A percentile compares a stretch with the other conserved stretches of the same genome.
Conservation (phyloP, 192 early-diverging fungal species). For the Entomortierella chlamydospora region DNA sequence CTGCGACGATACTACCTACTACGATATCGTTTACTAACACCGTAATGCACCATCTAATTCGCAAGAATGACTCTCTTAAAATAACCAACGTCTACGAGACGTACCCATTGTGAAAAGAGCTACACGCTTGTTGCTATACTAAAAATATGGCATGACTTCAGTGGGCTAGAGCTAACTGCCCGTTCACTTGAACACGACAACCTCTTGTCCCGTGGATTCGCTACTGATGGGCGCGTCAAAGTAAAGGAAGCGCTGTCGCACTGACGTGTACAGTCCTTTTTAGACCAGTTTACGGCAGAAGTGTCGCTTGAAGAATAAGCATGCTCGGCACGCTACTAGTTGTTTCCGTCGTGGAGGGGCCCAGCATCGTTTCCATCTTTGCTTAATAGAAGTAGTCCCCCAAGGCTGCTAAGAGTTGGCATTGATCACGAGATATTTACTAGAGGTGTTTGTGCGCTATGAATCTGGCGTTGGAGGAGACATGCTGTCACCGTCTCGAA, state of each 20-base stretch:
- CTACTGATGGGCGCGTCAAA: conserved; percentile 1
- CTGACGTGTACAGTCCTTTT: neutral
- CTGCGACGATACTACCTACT: too few species aligned
- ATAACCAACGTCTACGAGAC: conserved; percentile 8
- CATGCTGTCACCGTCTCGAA: conserved; percentile 8
- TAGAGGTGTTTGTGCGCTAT: conserved; percentile 3
- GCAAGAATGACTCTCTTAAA: too few species aligned
- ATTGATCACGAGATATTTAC: conserved; percentile 11
- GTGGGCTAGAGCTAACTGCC: neutral
- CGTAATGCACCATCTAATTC: too few species aligned
- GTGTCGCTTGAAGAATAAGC: neutral
- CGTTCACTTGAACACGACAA: neutral
- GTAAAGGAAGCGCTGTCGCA: neutral
- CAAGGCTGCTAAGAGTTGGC: conserved; percentile 2
- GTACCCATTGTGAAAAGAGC: neutral
- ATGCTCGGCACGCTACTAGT: conserved; percentile 9
- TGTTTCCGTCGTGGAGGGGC: conserved; percentile 25
- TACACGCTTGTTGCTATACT: conserved; percentile 9
- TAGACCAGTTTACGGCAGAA: conserved; percentile 1
- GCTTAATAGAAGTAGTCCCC: conserved; percentile 13
- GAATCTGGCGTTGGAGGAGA: conserved; percentile 4
- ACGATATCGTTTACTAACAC: too few species aligned
- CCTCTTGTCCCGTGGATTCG: conserved; percentile 1
- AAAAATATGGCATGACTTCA: neutral
- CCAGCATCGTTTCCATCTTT: conserved; percentile 12